Base-by-base conservation (phyloP, 2,329 filamentous ascomycete species). In the Zymoseptoria passerinii region DNA sequence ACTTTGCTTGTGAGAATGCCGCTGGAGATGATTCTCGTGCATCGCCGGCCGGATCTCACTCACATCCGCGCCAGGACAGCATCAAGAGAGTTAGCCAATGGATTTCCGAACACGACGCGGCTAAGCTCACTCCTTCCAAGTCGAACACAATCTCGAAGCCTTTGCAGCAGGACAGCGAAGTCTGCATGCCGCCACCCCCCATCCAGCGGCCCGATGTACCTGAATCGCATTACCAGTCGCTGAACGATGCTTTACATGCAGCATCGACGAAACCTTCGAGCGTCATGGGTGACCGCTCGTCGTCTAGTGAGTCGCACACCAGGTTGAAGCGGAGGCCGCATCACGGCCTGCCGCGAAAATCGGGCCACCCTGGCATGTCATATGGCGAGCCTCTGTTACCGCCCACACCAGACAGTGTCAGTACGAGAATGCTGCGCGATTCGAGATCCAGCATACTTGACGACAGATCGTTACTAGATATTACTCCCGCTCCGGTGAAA, bases 61-160 rank as follows among this genome's bases (percentile, higher is more conserved):
- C 54, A 28, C 66, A 65, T 54, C 58, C 63, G 54, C 66, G 61
- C 19, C 66, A 70, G 48, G 68, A 71, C 60, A 72, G 71, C 61
- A 72, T 72, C 58, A 71, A 68, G 28, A 66, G 71, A 10, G 71
- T 73, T 48, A 73, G 66, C 52, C 67, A 69, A 49, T 73, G 71
- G 71, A 71, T 73, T n/a, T 63, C 67, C n/a, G 68, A 68, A 16
- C 60, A 65, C 16, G 63, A 68, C 23, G 61, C 53, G 10, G 54
- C 57, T 35, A 65, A 66, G n/a, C 58, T 61, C 4, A 70, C 70
- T 48, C 70, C 70, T 8, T 70, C 70, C 6, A 70, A 67, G 57
- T 65, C 65, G 4, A 67, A 66, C 48, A 57, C 55, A 23, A 62
- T 67, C 28, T 64, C 67, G n/a, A 59, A 66, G 23, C 65, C 63